Evolutionary conservation across 23 red algal species (phyloP), one percentile per base, ranked within the genome.

Genomic region (Gracilaria domingensis): DNA sequence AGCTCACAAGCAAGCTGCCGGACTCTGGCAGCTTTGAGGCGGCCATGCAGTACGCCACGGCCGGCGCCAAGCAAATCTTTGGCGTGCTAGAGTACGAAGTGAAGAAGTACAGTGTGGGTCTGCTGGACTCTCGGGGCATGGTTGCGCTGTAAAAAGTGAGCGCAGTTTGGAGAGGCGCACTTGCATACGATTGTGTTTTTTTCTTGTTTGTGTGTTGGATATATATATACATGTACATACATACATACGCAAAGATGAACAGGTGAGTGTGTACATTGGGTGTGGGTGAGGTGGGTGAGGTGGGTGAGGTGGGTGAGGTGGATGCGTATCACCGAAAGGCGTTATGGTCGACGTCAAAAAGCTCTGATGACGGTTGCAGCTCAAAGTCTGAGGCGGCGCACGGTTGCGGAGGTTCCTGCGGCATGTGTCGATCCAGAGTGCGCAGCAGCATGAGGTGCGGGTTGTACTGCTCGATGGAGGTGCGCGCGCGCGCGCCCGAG

Each of bases 41-140:
- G 7, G 84, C 88, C 16, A 47, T 95, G 59, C 69, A 89, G 45
- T 65, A 83, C 87, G 93, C 93, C 4, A 88, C 57, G 29, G 55
- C 47, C 5, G 93, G 93, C 25, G 80, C 73, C 8, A 36, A 66
- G 38, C 93, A 95, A 44, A 83, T 95, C 30, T 95, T 95, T 39
- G 61, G 54, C 13, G 93, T 95, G 78, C 64, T 92, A 12, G 89
- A 92, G 49, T 84, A 84, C 51, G 89, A 92, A 44, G 67, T 92
- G 89, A 58, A 53, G 30, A 92, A 75, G 59, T 84, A 84, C 45
- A 92, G 79, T 40, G 49, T 90, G n/a, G 34, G 54, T 4, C 35
- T 92, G 60, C 71, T 92, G 4, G 89, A 92, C 80, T 92, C 89
- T 11, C 59, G 89, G 23, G 89, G 89, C 20, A 59, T 92, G 45